Evolutionary conservation across 192 early-diverging fungal genomes (phyloP).

Genomic region (Funneliformis mosseae): DNA sequence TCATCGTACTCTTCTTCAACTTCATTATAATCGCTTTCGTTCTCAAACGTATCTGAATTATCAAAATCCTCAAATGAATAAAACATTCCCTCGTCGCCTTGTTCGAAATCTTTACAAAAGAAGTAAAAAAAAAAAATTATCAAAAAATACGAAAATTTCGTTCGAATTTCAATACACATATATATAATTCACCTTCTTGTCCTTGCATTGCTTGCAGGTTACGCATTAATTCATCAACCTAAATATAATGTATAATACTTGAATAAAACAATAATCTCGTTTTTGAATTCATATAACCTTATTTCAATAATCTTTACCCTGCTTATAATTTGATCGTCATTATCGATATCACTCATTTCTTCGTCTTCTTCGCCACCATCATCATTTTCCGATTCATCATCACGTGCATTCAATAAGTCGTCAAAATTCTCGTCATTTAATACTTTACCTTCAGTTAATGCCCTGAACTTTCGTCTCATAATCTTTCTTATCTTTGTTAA

Average conservation of each 20-base stretch:
- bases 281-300: background rate
- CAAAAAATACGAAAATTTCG: background rate
- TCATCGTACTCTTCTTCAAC: constrained; percentile 19
- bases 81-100: constrained; percentile 2
- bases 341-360: background rate
- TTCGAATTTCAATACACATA: background rate
- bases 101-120: background rate
- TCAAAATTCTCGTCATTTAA: constrained; percentile 24
- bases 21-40: constrained; percentile 13
- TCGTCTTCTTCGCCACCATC: constrained; percentile 10
- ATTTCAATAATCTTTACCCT: constrained; percentile 4
- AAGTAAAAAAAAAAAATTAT: background rate
- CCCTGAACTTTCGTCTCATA: constrained; percentile 26
- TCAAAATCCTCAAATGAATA: constrained; percentile 15
- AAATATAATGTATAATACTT: background rate
- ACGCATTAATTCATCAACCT: constrained; percentile 9
- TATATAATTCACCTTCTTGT: constrained; percentile 1
- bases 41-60: constrained; percentile 23
- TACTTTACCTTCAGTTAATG: constrained; percentile 11
- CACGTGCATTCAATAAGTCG: background rate
- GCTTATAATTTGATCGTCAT: background rate
- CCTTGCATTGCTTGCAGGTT: background rate
- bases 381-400: background rate
- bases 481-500: constrained; percentile 28
- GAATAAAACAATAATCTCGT: background rate